Evolutionary conservation across 129 eudicot species (phyloP), one percentile per base, ranked within the genome.

Genomic region (Ambrosia trifida): DNA sequence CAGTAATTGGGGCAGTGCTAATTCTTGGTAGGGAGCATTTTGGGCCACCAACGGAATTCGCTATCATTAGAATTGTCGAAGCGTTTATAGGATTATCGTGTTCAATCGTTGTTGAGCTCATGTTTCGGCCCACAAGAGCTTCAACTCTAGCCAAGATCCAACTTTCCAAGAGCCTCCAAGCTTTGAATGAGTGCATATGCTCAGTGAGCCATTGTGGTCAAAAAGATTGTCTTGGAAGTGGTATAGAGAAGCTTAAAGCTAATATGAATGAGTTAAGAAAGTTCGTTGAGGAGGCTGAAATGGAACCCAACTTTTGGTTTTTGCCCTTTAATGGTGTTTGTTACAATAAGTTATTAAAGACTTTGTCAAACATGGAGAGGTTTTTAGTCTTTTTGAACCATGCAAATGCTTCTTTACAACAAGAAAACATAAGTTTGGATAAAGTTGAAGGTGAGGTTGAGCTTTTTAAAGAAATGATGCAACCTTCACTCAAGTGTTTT

Each of bases 221-320:
- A 53, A 82, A 66, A 38, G 47, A 50, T 1, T 51, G 63, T 4
- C 46, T 70, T 14, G 69, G 12, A 50, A 83, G 79, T 40, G 80
- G 76, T 10, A 64, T 54, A 45, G 79, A 71, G 74, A 74, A 41
- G 72, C 71, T 95, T 36, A 90, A 81, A 70, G 54, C 19, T 13
- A 76, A 83, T 8, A 69, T 87, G 50, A 79, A 40, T 65, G 85
- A 89, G 82, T 84, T 94, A 16, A 77, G 80, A 44, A 89, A 83
- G 68, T 74, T 82, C 66, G 81, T 78, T 35, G 83, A 54, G 75
- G 96, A 95, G 79, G 97, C 97, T 47, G 91, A 85, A 74, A 77
- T 78, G 59, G 99, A 95, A 78, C 99, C 99, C 68, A 83, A 86
- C 53, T 95, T 95, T 70, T 95, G 97, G 99, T 82, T 84, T 75